These are phyloP conservation scores for Funneliformis mosseae DNA, from an alignment of 192 early-diverging fungal species.

Conservation along the genomic window DNA sequence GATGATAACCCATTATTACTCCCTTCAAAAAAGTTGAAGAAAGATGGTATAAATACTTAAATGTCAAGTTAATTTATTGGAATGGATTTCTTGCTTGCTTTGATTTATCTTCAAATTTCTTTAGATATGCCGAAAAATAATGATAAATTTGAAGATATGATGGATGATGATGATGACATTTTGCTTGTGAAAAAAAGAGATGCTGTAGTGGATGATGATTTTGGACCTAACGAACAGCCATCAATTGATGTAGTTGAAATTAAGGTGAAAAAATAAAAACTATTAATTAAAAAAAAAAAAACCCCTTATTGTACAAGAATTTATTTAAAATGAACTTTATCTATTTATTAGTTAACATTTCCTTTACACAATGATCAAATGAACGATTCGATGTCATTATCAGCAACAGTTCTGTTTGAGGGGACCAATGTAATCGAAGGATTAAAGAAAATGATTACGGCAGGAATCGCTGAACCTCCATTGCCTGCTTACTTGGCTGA, in stretches of 20 bases:
- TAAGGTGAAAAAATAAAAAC: slow-evolving; percentile 28
- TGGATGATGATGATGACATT: neutral
- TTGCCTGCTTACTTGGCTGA: slow-evolving; percentile 45
- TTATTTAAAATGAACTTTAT: slow-evolving; percentile 5
- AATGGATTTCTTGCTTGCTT: neutral
- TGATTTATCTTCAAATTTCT: neutral
- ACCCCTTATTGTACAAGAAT: too few relatives aligned
- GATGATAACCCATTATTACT: slow-evolving; percentile 47
- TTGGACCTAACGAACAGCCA: slow-evolving; percentile 44
- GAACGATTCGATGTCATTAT: slow-evolving; percentile 30
- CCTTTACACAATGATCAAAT: neutral
- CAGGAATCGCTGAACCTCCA: slow-evolving; percentile 38
- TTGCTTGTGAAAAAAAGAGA: slow-evolving; percentile 33
- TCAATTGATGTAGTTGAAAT: slow-evolving; percentile 39
- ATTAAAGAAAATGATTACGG: slow-evolving; percentile 40
- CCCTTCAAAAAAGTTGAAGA: slow-evolving; percentile 32
- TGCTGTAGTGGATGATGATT: slow-evolving; percentile 32
- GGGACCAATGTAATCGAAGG: slow-evolving; percentile 50
- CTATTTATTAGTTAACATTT: neutral
- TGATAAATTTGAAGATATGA: neutral
- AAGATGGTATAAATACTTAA: slow-evolving; percentile 34
- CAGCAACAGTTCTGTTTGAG: slow-evolving; percentile 42
- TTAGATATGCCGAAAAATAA: neutral
- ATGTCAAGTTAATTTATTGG: neutral
- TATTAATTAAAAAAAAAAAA: too few relatives aligned